phyloP scores from a whole-genome alignment of 805 yeast species.

The Blastobotrys parvus region DNA sequence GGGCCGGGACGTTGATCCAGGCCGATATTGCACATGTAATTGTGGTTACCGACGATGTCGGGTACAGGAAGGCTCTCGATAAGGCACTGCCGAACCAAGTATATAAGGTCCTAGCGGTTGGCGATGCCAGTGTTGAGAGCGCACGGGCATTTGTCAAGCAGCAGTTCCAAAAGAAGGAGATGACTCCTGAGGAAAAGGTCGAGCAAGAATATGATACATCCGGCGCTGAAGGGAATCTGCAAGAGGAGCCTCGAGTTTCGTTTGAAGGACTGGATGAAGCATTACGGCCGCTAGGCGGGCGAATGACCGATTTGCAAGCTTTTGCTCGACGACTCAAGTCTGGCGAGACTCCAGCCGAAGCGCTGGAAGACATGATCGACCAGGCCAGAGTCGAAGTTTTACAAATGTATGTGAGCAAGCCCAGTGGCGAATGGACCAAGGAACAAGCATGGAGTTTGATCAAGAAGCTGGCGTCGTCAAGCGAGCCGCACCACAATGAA shows the following conservation, averaged over 20 bases:
- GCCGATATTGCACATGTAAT: constrained; percentile 85
- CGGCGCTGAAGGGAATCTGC: constrained; percentile 9
- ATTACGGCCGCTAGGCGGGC: constrained; percentile 79
- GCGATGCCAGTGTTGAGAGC: constrained; percentile 70
- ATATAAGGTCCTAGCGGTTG: constrained; percentile 61
- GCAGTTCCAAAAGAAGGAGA: constrained; percentile 8
- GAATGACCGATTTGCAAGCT: constrained; percentile 88
- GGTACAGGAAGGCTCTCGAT: constrained; percentile 58
- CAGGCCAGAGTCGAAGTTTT: constrained; percentile 86
- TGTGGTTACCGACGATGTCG: constrained; percentile 77
- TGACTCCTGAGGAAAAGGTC: constrained; percentile 16
- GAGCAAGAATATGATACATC: constrained; percentile 8
- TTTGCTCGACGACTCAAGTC: constrained; percentile 79
- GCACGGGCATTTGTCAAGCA: constrained; percentile 48
- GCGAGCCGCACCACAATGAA: not conserved
- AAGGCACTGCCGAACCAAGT: constrained; percentile 81
- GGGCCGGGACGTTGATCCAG: constrained; percentile 75
- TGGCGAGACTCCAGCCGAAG: constrained; percentile 76
- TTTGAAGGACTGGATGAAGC: constrained; percentile 41
- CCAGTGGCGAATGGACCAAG: constrained; percentile 44
- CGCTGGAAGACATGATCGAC: constrained; percentile 66
- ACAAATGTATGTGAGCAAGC: constrained; percentile 52
- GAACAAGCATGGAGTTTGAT: constrained; percentile 88
- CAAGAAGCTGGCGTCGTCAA: constrained; percentile 43
- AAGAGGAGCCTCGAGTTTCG: constrained; percentile 2